Base-by-base conservation (phyloP, 257 asterid genomes). In the Pogostemon cablin region DNA sequence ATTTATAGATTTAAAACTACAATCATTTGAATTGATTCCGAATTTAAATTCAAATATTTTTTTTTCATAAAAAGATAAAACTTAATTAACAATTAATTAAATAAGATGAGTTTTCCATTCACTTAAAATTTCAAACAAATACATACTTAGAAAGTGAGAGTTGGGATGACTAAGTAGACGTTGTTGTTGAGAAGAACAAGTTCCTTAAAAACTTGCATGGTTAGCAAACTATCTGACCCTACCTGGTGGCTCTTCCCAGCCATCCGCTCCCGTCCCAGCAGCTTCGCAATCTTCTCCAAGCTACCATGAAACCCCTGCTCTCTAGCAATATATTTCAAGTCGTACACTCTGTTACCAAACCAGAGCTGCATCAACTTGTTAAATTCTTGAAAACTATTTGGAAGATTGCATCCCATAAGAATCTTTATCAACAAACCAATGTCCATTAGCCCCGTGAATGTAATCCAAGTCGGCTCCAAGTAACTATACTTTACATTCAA, bases 371-470 rank as follows among this genome's bases (percentile, higher is more conserved):
- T 40, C 12, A 69, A 34, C 10, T 0, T 0, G 47, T 63, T 9
- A 4, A 73, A 85, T 0, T 17, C 54, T 0, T 4, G 7, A 1
- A 59, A 47, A 0, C 10, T 3, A 0, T 57, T 42, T 0, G 90
- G 87, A 56, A 85, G 32, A 44, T 0, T 43, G 7, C 1, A 20
- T 2, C 0, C 61, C n/a, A 34, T 69, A 15, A 75, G 54, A 2
- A 68, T 62, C 61, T 75, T 75, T 37, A 75, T 44, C 49, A 75
- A 0, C 4, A 25, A 75, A 4, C 71, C 79, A 0, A 72, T 48
- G 56, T 86, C 88, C 5, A 78, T 72, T 2, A 41, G 25, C 8
- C 75, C 76, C 6, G 76, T 85, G 52, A 81, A 84, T 0, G 88
- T 67, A 0, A 86, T 25, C 87, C 86, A 86, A 10, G 49, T 56